Conservation (phyloP, 2,329 filamentous ascomycete genomes). For the Aspergillus alliaceus region DNA sequence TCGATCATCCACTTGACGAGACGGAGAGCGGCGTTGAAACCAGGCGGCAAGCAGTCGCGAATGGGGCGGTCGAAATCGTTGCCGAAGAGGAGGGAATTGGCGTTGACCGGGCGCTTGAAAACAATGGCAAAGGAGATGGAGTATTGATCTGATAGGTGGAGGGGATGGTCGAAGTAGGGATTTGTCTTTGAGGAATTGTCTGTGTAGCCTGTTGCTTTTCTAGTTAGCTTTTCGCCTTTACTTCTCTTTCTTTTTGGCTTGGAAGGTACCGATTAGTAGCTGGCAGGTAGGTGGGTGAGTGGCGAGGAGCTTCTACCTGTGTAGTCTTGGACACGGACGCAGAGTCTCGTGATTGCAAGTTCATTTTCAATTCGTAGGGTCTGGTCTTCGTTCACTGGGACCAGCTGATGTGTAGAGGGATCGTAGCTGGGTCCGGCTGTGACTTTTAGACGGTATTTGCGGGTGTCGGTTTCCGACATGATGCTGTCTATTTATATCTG, state of each 20-base stretch:
- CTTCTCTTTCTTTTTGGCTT: neutral
- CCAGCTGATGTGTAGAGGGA: slow-evolving; percentile 65
- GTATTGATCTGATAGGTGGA: slow-evolving; percentile 77
- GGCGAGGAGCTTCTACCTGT: too few species aligned
- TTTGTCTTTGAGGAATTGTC: slow-evolving; percentile 66
- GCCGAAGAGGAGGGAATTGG: slow-evolving; percentile 78
- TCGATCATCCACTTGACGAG: slow-evolving; percentile 91
- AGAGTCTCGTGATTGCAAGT: slow-evolving; percentile 66
- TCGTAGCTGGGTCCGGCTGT: slow-evolving; percentile 81
- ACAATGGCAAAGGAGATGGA: slow-evolving; percentile 77
- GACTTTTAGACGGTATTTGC: slow-evolving; percentile 70
- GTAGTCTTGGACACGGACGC: slow-evolving; percentile 70
- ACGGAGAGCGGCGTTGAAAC: slow-evolving; percentile 79
- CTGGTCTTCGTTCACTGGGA: slow-evolving; percentile 71
- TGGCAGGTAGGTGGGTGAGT: too few species aligned
- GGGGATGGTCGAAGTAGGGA: slow-evolving; percentile 72
- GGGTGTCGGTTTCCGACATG: neutral
- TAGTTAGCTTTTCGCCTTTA: neutral
- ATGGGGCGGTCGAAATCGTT: slow-evolving; percentile 96
- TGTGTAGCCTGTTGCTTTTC: slow-evolving; percentile 63
- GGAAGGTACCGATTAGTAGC: too few species aligned
- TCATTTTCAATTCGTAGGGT: slow-evolving; percentile 64
- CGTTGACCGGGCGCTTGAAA: slow-evolving; percentile 67
- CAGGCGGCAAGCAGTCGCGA: slow-evolving; percentile 78
- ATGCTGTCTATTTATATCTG: neutral